Conservation (phyloP, 257 asterid species). For the Nyctanthes arbortristis region DNA sequence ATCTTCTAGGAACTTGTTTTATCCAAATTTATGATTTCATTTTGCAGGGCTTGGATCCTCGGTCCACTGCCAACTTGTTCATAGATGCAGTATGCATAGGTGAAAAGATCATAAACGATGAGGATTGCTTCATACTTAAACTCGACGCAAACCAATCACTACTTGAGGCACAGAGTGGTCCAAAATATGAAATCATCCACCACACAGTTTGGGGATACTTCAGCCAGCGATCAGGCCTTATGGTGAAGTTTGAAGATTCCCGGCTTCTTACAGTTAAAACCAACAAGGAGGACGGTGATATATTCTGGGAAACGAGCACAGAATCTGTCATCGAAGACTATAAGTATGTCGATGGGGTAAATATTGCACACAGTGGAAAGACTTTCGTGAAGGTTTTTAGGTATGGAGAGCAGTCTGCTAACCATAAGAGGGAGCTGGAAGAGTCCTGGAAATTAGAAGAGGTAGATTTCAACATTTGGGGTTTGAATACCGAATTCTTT, state of each 20-base stretch:
- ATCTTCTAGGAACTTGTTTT: background rate
- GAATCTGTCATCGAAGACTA: constrained; percentile 84
- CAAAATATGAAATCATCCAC: constrained; percentile 76
- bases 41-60: constrained; percentile 75
- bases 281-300: constrained; percentile 74
- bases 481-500: constrained; percentile 66
- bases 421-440: constrained; percentile 80
- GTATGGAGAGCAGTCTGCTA: constrained; percentile 87
- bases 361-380: constrained; percentile 77
- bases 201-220: constrained; percentile 96
- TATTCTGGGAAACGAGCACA: constrained; percentile 92
- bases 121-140: constrained; percentile 88
- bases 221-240: constrained; percentile 91
- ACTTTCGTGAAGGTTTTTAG: constrained; percentile 76
- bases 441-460: constrained; percentile 88
- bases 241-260: constrained; percentile 85
- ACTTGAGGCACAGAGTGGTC: constrained; percentile 71
- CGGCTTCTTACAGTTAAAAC: constrained; percentile 74
- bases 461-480: constrained; percentile 72
- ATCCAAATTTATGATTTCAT: background rate
- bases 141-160: constrained; percentile 76
- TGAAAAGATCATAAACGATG: constrained; percentile 78
- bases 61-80: constrained; percentile 67
- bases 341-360: constrained; percentile 79
- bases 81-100: constrained; percentile 91